Percentiles rank a stretch among this genome's conserved stretches.
These are phyloP conservation scores for Cynanchum wilfordii DNA, from an alignment of 257 asterid species.

Conservation along the genomic window DNA sequence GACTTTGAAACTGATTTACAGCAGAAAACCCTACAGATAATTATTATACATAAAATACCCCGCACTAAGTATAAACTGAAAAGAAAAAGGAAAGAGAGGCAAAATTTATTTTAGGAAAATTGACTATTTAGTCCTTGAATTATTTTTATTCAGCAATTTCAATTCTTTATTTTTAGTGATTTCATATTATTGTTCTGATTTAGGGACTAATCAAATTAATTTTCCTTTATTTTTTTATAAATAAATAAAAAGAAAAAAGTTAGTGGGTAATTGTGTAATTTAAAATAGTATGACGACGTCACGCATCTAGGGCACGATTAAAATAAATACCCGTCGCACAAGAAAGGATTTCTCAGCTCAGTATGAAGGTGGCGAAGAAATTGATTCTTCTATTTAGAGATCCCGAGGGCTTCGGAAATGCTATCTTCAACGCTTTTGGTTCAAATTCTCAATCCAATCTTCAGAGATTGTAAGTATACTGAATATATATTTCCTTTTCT, in stretches of 20 bases:
- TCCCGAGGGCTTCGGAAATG: conserved; percentile 46
- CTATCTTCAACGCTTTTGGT: conserved; percentile 44
- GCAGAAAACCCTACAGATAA: not conserved
- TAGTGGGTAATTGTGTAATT: not conserved
- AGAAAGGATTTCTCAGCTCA: not conserved
- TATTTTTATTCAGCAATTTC: too few relatives aligned
- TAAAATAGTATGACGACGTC: not conserved
- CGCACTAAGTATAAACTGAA: not conserved
- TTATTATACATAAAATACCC: not conserved
- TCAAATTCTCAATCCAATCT: conserved; percentile 40
- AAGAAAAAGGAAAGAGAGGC: not conserved
- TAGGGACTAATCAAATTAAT: too few relatives aligned
- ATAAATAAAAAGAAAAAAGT: not conserved
- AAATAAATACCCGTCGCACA: not conserved
- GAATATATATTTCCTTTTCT: not conserved
- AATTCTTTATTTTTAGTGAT: too few relatives aligned
- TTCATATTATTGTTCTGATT: too few relatives aligned
- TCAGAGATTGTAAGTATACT: conserved; percentile 38
- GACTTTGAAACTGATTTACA: not conserved
- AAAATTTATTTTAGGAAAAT: not conserved
- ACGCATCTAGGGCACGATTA: too few relatives aligned
- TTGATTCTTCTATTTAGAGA: conserved; percentile 58
- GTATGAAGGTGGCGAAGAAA: conserved; percentile 37
- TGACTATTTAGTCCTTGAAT: too few relatives aligned
- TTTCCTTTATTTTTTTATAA: too few relatives aligned